Evolutionary conservation across 179 eudicot genomes (phyloP).

Genomic region (Nepenthes alata): DNA sequence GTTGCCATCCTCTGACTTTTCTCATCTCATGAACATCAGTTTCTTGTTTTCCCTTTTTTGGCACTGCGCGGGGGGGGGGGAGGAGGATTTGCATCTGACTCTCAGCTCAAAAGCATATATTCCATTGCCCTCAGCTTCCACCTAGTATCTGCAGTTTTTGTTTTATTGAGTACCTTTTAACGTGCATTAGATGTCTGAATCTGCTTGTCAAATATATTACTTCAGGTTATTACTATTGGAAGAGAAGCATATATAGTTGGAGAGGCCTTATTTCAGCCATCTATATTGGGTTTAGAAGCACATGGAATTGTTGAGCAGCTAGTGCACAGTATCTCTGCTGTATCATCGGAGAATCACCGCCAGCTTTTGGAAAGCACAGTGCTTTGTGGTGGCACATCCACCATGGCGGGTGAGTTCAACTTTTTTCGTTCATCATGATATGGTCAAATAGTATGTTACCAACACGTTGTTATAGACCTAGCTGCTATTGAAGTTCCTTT

Average conservation of each 20-base stretch:
- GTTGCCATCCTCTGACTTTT: too few relatives aligned
- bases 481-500: too few relatives aligned
- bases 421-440: background rate
- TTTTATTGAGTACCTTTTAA: too few relatives aligned
- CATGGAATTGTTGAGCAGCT: constrained; percentile 83
- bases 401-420: constrained; percentile 43
- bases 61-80: background rate
- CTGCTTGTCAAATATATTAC: background rate
- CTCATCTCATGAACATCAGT: too few relatives aligned
- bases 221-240: constrained; percentile 64
- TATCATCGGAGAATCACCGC: constrained; percentile 79
- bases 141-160: too few relatives aligned
- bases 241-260: constrained; percentile 62
- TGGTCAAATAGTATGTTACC: too few relatives aligned
- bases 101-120: background rate
- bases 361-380: constrained; percentile 78
- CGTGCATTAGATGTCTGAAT: background rate
- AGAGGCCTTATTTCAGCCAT: constrained; percentile 71
- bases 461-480: too few relatives aligned
- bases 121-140: too few relatives aligned
- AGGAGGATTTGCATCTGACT: background rate
- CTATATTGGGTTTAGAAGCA: constrained; percentile 53
- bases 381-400: constrained; percentile 70
- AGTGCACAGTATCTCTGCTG: constrained; percentile 61
- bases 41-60: too few relatives aligned